Conservation (phyloP, 805 yeast species). For the Yarrowia phangngaensis region DNA sequence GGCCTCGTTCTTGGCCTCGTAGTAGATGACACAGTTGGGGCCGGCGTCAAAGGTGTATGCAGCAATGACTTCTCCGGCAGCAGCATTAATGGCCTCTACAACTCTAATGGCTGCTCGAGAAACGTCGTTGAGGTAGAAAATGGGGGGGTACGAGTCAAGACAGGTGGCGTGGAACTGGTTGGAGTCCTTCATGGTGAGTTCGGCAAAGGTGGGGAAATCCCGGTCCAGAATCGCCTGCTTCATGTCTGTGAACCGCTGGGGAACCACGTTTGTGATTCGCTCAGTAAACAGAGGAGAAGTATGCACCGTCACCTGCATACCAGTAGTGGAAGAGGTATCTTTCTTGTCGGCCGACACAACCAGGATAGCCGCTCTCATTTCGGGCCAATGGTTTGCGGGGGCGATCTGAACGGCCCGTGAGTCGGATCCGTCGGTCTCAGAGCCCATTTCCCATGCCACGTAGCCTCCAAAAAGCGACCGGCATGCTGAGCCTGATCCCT, state of each 20-base stretch:
- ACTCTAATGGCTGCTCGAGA: constrained; percentile 77
- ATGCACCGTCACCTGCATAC: constrained; percentile 92
- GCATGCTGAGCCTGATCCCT: constrained; percentile 98
- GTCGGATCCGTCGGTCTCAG: constrained; percentile 69
- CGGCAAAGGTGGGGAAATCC: constrained; percentile 78
- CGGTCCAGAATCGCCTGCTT: constrained; percentile 64
- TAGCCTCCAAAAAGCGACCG: constrained; percentile 95
- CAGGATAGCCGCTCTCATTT: constrained; percentile 83
- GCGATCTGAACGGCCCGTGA: constrained; percentile 93
- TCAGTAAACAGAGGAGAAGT: constrained; percentile 83
- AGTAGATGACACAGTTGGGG: constrained; percentile 96
- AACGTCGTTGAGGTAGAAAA: constrained; percentile 87
- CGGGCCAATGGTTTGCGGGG: constrained; percentile 81
- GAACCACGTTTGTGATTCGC: constrained; percentile 79
- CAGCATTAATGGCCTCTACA: constrained; percentile 70
- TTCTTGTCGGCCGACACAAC: constrained; percentile 92
- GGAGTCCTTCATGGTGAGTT: constrained; percentile 92
- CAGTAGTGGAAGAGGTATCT: constrained; percentile 90
- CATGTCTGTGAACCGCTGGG: constrained; percentile 80
- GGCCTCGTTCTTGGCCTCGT: constrained; percentile 69
- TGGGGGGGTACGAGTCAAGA: constrained; percentile 91
- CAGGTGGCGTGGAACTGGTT: constrained; percentile 98
- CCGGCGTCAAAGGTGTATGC: constrained; percentile 99
- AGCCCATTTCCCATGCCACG: constrained; percentile 99
- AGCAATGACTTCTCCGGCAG: constrained; percentile 63